phyloP scores from a whole-genome alignment of 2,329 filamentous ascomycete genomes.

The Monilinia fructigena region DNA sequence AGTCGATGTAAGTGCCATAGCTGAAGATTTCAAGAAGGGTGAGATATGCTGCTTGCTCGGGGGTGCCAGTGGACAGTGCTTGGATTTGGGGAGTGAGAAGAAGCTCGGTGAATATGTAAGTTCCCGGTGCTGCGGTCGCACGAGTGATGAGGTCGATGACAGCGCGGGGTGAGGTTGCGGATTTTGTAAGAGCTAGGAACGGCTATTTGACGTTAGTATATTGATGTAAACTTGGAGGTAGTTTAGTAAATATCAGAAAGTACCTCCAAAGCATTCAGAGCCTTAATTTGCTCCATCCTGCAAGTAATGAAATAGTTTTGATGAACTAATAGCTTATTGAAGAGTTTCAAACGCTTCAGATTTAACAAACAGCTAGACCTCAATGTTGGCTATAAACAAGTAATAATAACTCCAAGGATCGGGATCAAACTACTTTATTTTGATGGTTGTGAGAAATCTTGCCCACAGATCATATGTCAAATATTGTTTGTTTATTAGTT shows the following conservation, averaged over 20 bases:
- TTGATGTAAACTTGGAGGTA: not conserved
- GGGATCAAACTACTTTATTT: not conserved
- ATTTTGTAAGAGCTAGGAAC: constrained; percentile 86
- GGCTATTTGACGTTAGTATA: constrained; percentile 58
- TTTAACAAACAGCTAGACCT: not conserved
- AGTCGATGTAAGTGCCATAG: constrained; percentile 83
- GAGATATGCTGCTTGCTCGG: constrained; percentile 63
- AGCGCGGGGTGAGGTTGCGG: constrained; percentile 78
- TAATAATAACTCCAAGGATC: not conserved
- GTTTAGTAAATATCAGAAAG: constrained; percentile 25
- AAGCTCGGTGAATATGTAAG: constrained; percentile 93
- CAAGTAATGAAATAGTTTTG: constrained; percentile 10
- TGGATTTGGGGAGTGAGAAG: constrained; percentile 78
- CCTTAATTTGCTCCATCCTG: constrained; percentile 71
- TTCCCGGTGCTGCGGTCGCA: constrained; percentile 85
- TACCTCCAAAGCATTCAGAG: constrained; percentile 63
- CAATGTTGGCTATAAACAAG: not conserved
- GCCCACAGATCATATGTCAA: not conserved
- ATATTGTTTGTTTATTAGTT: not conserved
- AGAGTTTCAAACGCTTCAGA: not conserved
- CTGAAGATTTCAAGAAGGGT: constrained; percentile 84
- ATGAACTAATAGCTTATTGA: constrained; percentile 17
- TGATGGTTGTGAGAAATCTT: not conserved
- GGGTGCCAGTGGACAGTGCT: constrained; percentile 56
- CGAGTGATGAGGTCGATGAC: constrained; percentile 82